Percentiles rank a stretch among this genome's conserved stretches.
Evolutionary conservation across 805 yeast genomes (phyloP).

Genomic region (Metschnikowia colocasiae): DNA sequence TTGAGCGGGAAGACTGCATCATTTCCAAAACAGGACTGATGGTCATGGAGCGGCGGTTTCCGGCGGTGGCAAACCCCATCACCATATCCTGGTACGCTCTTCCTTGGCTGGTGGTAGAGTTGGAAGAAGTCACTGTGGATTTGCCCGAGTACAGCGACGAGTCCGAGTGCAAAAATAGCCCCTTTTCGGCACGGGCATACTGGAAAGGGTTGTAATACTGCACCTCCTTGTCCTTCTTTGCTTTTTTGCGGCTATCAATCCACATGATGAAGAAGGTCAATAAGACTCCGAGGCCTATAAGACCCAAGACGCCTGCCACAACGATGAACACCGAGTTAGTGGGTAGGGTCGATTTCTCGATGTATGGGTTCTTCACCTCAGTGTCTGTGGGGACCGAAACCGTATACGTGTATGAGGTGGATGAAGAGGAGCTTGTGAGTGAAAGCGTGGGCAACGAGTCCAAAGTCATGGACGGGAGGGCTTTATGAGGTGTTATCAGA

Average conservation of each 20-base stretch:
- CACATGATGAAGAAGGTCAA: conserved; percentile 22
- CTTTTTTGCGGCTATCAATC: conserved; percentile 18
- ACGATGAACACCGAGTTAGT: conserved; percentile 41
- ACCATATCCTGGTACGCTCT: conserved; percentile 28
- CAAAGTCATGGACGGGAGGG: conserved; percentile 5
- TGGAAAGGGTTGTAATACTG: conserved; percentile 21
- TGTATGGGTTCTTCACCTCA: conserved; percentile 16
- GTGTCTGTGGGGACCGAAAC: conserved; percentile 11
- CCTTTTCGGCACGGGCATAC: conserved; percentile 4
- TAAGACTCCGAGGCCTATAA: conserved; percentile 20
- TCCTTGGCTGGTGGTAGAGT: conserved; percentile 4
- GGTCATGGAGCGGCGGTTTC: conserved; percentile 42
- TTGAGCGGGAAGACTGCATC: conserved; percentile 18
- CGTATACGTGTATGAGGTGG: conserved; percentile 11
- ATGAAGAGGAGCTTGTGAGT: conserved; percentile 15
- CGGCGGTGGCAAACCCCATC: conserved; percentile 15
- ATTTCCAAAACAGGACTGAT: conserved; percentile 50
- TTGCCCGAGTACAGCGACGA: conserved; percentile 21
- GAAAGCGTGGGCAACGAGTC: conserved; percentile 17
- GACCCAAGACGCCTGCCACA: conserved; percentile 17
- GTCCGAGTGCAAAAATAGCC: conserved; percentile 9
- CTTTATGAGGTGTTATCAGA: neutral
- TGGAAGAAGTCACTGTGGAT: neutral
- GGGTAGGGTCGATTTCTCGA: conserved; percentile 23
- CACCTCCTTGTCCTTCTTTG: conserved; percentile 32